Base-by-base conservation (phyloP, 2,329 filamentous ascomycete species). In the Alternaria dauci region DNA sequence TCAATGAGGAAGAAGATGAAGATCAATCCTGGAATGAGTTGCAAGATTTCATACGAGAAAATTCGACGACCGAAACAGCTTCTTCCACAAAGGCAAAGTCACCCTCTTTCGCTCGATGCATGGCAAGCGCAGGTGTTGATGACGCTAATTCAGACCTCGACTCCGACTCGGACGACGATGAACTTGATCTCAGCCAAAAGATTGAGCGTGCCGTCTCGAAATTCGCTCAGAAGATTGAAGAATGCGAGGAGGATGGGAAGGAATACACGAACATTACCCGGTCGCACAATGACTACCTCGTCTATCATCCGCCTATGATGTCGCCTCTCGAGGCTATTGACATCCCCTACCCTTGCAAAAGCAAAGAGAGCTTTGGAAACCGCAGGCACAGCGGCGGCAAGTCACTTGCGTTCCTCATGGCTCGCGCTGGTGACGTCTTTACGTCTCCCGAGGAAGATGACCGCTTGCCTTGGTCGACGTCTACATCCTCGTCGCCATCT, bases 71-170 rank as follows among this genome's bases (percentile, higher is more conserved):
- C 50, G 28, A 41, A 14, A 38, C 6, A 1, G 23, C 11, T 34
- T 25, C 18, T 11, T 20, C 23, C 5, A 9, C n/a, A 8, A 25
- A 8, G 6, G 8, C 12, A 14, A 50, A 14, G 16, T 32, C 26
- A 3, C 25, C 43, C n/a, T 65, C 62, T 2, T 47, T 62, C 12
- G 52, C 59, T 12, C 32, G 28, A 5, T 16, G 54, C 16, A 63
- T 63, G 34, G 63, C 57, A 14, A 48, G 30, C 8, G 58, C 52
- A 18, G 28, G 32, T n/a, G 20, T 42, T 3, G 44, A 52, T 28
- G 18, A 23, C 16, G 46, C 8, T 4, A 61, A 61, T 14, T 44
- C 55, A 20, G 52, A 60, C n/a, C 42, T 48, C 1, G 50, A 54
- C 4, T 55, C 52, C 2, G 52, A 52, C 8, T 32, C 48, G 28